Base-by-base conservation (phyloP, 2,329 filamentous ascomycete genomes). In the Chaetothyriales sp. region DNA sequence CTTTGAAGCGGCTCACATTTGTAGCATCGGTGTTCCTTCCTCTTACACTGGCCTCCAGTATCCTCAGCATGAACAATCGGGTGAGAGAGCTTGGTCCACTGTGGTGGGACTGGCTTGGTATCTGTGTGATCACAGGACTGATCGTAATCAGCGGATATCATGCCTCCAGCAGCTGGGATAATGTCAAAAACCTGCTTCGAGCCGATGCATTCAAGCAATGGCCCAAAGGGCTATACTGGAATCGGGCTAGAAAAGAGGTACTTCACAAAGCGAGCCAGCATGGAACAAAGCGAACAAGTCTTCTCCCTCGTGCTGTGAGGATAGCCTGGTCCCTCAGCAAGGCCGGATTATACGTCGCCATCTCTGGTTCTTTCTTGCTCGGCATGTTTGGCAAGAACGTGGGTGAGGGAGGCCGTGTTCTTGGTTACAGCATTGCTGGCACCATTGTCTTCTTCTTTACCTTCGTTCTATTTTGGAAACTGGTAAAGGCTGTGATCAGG, bases 61-160 rank as follows among this genome's bases (percentile, higher is more conserved):
- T 49, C 33, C 33, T 49, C n/a, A 49, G 47, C 33, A 49, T 49
- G 47, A 19, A 37, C 25, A 15, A 6, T n/a, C 47, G 47, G 33
- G 25, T 49, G 6, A 22, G 33, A 20, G 47, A 40, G 9, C 25
- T 49, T n/a, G 47, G 47, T n/a, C 9, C 47, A 7, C 18, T 49
- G 18, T 49, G 25, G 47, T 49, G 47, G 47, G 47, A 49, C 33
- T 49, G 47, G 47, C n/a, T 25, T 9, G 47, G 47, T 33, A 43
- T 49, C 25, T 25, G 22, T 25, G 47, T 49, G 22, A 19, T 49
- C 7, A 49, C 47, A 40, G 22, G 22, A 25, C 22, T 25, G 3
- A 25, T 20, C 25, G 7, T 47, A 29, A 18, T 20, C 8, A 47
- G 18, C 18, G 46, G 46, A 18, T 47, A 47, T 18, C 46, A 18